Base-by-base conservation (phyloP, 257 asterid genomes). In the Petunia axillaris region DNA sequence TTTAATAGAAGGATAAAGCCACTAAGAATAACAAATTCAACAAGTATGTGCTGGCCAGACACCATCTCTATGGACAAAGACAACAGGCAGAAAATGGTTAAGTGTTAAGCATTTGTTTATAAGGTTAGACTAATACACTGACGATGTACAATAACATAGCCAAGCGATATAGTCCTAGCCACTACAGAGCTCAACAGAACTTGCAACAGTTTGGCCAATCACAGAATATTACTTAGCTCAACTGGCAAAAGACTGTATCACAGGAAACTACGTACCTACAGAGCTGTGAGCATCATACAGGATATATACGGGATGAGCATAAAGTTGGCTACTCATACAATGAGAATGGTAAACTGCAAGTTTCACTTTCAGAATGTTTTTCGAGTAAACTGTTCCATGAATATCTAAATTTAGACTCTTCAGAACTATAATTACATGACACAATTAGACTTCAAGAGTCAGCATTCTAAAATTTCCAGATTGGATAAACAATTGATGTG, bases 161-260 rank as follows among this genome's bases (percentile, higher is more conserved):
- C 44, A 71, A 13, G 44, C 25, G 11, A 35, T 11, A 11, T 3
- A 48, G 77, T 10, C 77, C 11, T 48, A 50, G 10, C 11, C 60
- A 50, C 77, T 48, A 48, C 77, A 50, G 11, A 50, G 77, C 77
- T 50, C 54, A 71, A 35, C 60, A 71, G 44, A 50, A 40, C 10
- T 71, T 50, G 6, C 44, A 53, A 71, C 13, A 44, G 38, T 73
- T 73, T 35, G 1, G 4, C 50, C 46, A 50, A 50, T 50, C 3
- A 50, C 62, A 73, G 44, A 25, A 48, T 46, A 10, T 8, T 48
- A 5, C 44, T 25, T 71, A 71, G 35, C 6, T 6, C 44, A 5
- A n/a, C 8, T 2, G 59, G 43, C 11, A 9, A 70, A 41, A 46
- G 52, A 70, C 43, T 5, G 59, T 46, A 25, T 46, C 6, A 25